Evolutionary conservation across 2,329 filamentous ascomycete genomes (phyloP).

Genomic region (Fusarium xylarioides): DNA sequence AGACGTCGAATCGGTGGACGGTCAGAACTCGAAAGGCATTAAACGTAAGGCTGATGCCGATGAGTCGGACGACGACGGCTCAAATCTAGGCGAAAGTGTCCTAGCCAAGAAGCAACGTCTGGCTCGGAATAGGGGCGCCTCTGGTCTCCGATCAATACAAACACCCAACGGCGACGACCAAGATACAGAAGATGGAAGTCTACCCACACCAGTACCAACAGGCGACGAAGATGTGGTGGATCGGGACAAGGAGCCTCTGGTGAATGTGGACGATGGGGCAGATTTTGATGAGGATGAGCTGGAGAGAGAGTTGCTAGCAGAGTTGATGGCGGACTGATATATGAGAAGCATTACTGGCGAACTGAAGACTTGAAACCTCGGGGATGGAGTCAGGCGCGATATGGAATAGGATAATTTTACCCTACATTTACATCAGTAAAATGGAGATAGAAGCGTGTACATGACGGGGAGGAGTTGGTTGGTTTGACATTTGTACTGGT

Average conservation of each 20-base stretch:
- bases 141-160: slow-evolving; percentile 57
- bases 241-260: slow-evolving; percentile 43
- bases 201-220: slow-evolving; percentile 53
- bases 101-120: slow-evolving; percentile 63
- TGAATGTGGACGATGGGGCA: slow-evolving; percentile 45
- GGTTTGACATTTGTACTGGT: slow-evolving; percentile 3
- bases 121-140: slow-evolving; percentile 55
- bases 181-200: slow-evolving; percentile 47
- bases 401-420: background rate
- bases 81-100: slow-evolving; percentile 49
- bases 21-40: slow-evolving; percentile 40
- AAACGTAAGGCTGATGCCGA: slow-evolving; percentile 50
- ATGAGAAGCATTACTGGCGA: slow-evolving; percentile 62
- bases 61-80: slow-evolving; percentile 47
- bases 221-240: slow-evolving; percentile 46
- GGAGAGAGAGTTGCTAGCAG: slow-evolving; percentile 70
- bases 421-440: background rate
- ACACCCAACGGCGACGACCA: slow-evolving; percentile 51
- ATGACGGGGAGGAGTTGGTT: slow-evolving; percentile 3
- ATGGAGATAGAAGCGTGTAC: slow-evolving; percentile 19
- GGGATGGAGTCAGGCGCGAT: background rate
- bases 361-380: slow-evolving; percentile 32
- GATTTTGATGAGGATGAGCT: slow-evolving; percentile 65
- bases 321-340: slow-evolving; percentile 57
- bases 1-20: slow-evolving; percentile 44